These are phyloP conservation scores for Phaeosphaeriaceae sp. DNA, from an alignment of 2,329 filamentous ascomycete species.

Conservation along the genomic window DNA sequence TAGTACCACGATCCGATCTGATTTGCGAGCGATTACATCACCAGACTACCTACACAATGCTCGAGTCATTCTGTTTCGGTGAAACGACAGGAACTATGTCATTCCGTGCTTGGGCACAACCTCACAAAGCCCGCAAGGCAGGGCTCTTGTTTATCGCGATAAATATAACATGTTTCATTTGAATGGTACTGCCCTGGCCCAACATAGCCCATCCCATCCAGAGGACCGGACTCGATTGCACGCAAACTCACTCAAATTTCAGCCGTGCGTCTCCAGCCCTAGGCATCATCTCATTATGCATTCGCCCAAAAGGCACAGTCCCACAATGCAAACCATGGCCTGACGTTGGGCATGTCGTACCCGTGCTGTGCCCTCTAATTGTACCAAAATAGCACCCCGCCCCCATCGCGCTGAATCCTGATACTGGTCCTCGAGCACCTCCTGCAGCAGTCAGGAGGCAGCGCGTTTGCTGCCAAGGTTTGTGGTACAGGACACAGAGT, in stretches of 20 bases:
- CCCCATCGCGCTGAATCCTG: constrained; percentile 1
- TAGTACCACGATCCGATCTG: constrained; percentile 16
- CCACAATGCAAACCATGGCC: constrained; percentile 22
- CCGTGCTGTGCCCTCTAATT: not conserved
- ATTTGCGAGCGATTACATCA: constrained; percentile 26
- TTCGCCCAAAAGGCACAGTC: constrained; percentile 11
- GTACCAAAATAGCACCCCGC: constrained; percentile 11
- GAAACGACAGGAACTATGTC: constrained; percentile 9
- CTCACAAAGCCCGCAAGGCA: not conserved
- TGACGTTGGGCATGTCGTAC: constrained; percentile 10
- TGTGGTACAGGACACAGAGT: constrained; percentile 13
- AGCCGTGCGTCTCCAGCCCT: constrained; percentile 19
- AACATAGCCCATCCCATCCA: not conserved
- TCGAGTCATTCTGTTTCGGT: constrained; percentile 12
- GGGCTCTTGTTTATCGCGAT: too few species aligned
- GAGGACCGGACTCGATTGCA: not conserved
- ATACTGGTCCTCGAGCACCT: not conserved
- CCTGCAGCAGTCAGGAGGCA: not conserved
- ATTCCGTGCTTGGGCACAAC: constrained; percentile 15
- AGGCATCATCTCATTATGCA: constrained; percentile 20
- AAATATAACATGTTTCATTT: not conserved
- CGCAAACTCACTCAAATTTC: not conserved
- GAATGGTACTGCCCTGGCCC: not conserved
- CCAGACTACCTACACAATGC: constrained; percentile 9
- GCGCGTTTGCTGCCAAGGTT: constrained; percentile 3